Evolutionary conservation across 2,329 filamentous ascomycete genomes (phyloP), one percentile per base, ranked within the genome.

Genomic region (Myriosclerotinia scirpicola): DNA sequence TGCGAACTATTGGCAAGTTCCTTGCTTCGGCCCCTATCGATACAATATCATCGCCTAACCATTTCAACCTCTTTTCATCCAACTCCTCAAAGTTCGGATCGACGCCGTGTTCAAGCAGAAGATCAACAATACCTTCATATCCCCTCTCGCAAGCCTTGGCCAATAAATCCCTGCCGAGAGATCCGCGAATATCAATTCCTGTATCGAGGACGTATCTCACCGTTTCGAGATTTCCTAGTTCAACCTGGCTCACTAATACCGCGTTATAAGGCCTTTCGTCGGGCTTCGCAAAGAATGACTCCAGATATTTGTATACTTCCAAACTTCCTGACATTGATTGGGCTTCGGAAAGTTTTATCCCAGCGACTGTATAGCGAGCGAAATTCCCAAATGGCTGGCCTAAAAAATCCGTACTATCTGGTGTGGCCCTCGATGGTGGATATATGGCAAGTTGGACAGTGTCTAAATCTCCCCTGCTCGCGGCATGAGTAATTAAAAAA

Each of bases 391-490:
- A 65, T 22, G 30, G 15, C 22, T 69, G n/a, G 38, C 61, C 60
- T 8, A 50, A 9, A 42, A 69, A 63, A 8, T 64, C 50, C 3
- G 55, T 55, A 34, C 46, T 66, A 20, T 65, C 22, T 6, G 54
- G 9, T 12, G 17, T 46, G 17, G 59, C 22, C 2, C 66, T 56
- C 38, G 69, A 69, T 22, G 66, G 66, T 17, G 66, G 64, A 40
- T 66, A 70, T n/a, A 66, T 20, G 3, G 69, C 64, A 34, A 66
- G 44, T 14, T 46, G 46, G 38, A 69, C 15, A 11, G 69, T 65
- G 1, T 55, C 44, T 34, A 67, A 64, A 59, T 71, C 68, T 64
- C 58, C 65, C n/a, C 15, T 5, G 54, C 26, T 67, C 5, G 44
- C 56, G 5, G 68, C 68, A n/a, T n/a, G n/a, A n/a, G n/a, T n/a